phyloP scores from a whole-genome alignment of 306 rosid species.

The Benincasa hispida region DNA sequence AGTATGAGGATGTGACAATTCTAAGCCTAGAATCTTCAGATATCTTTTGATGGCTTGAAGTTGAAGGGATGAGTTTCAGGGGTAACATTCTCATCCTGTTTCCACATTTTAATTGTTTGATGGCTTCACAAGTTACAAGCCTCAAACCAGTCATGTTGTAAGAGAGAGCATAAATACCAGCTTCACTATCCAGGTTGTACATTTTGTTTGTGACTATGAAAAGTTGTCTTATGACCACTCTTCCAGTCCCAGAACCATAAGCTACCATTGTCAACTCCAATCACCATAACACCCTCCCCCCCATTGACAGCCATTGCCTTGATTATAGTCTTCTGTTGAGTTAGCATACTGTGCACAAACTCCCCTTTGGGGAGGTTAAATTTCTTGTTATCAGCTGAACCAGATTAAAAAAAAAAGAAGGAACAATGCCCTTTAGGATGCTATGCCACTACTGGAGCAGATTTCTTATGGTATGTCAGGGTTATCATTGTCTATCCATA shows the following conservation, averaged over 20 bases:
- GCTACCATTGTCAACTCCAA: conserved; percentile 96
- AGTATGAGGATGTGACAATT: too few species aligned
- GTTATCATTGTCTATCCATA: too few species aligned
- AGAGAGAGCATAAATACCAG: conserved; percentile 88
- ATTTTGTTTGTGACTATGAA: conserved; percentile 86
- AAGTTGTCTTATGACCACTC: conserved; percentile 72
- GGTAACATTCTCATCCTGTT: conserved; percentile 76
- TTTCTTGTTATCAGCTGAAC: too few species aligned
- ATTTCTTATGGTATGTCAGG: too few species aligned
- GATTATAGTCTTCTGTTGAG: conserved; percentile 93
- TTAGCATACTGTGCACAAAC: conserved; percentile 93
- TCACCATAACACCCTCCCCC: too few species aligned
- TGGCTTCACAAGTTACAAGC: conserved; percentile 83
- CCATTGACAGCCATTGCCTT: conserved; percentile 96
- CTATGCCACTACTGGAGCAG: too few species aligned
- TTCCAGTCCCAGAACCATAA: conserved; percentile 99
- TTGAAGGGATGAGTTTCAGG: conserved; percentile 88
- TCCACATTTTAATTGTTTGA: conserved; percentile 97
- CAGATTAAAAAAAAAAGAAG: too few species aligned
- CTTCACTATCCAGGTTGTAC: conserved; percentile 98
- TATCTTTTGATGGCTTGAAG: too few species aligned
- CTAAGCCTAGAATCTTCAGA: too few species aligned
- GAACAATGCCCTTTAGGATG: too few species aligned
- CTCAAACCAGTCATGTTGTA: conserved; percentile 76
- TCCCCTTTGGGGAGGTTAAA: too few species aligned